These are phyloP conservation scores for Exophiala sp. DNA, from an alignment of 2,329 filamentous ascomycete genomes.

Conservation along the genomic window DNA sequence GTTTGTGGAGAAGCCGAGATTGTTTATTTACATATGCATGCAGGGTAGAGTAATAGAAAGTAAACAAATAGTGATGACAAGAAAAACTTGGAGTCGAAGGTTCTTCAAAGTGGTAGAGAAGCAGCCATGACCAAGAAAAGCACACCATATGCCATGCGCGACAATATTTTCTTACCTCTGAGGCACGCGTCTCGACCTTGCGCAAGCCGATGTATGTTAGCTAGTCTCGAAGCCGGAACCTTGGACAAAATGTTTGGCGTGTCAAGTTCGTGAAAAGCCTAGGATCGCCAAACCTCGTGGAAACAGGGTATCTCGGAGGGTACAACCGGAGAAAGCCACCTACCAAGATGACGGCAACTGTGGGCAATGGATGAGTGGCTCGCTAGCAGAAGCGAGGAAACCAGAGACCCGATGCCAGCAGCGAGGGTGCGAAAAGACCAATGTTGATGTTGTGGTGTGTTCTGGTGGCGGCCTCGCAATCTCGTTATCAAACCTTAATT, in stretches of 20 bases:
- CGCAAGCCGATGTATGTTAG: conserved; percentile 4
- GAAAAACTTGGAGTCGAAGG: not conserved
- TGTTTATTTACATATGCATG: conserved; percentile 19
- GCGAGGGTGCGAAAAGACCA: conserved; percentile 1
- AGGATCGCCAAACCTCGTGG: conserved; percentile 6
- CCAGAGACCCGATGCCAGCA: not conserved
- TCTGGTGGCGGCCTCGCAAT: conserved; percentile 21
- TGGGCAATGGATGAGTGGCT: conserved; percentile 5
- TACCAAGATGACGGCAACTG: conserved; percentile 1
- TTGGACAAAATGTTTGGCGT: conserved; percentile 14
- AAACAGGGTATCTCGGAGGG: conserved; percentile 9
- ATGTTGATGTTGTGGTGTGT: conserved; percentile 9
- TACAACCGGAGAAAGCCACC: not conserved
- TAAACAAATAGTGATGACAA: conserved; percentile 10
- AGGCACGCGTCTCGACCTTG: conserved; percentile 16
- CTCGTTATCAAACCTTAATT: conserved; percentile 26
- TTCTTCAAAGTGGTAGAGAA: not conserved
- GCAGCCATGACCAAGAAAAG: not conserved
- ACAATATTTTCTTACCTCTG: not conserved
- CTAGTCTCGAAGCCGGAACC: conserved; percentile 14
- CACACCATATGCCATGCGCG: not conserved
- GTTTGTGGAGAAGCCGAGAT: conserved; percentile 24
- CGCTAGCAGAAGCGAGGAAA: conserved; percentile 11
- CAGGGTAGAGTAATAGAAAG: conserved; percentile 10
- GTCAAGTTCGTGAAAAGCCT: conserved; percentile 19